A percentile compares a stretch with the other conserved stretches of the same genome.
These are phyloP conservation scores for Corylus avellana DNA, from an alignment of 306 rosid genomes.

Conservation along the genomic window DNA sequence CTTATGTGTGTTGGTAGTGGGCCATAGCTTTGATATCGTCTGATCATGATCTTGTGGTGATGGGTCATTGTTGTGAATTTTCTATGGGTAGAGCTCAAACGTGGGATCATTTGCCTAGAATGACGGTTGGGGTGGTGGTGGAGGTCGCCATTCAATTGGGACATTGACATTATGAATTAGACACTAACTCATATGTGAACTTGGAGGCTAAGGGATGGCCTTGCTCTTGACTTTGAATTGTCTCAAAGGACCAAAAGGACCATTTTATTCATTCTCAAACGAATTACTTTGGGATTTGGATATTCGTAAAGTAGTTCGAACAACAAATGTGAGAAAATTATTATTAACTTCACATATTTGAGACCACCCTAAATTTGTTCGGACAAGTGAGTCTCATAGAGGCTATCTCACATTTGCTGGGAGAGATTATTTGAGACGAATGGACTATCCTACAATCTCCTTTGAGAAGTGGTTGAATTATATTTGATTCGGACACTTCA, in stretches of 20 bases:
- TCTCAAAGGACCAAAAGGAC: conserved; percentile 21
- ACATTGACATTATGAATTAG: conserved; percentile 27
- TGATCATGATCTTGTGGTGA: conserved; percentile 39
- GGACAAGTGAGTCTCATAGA: too few relatives aligned
- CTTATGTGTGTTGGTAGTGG: conserved; percentile 20
- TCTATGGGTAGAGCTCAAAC: conserved; percentile 14
- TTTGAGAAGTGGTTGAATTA: too few relatives aligned
- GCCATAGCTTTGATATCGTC: conserved; percentile 26
- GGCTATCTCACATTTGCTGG: too few relatives aligned
- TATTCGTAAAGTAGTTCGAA: too few relatives aligned
- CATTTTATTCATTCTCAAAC: neutral
- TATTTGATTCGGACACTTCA: too few relatives aligned
- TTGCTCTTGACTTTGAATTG: neutral
- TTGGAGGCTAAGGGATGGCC: conserved; percentile 1
- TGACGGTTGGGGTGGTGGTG: conserved; percentile 53
- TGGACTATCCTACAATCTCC: too few relatives aligned
- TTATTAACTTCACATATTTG: too few relatives aligned
- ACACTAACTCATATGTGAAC: conserved; percentile 32
- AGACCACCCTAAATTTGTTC: too few relatives aligned
- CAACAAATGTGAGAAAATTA: too few relatives aligned
- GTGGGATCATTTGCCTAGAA: conserved; percentile 43
- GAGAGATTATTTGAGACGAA: too few relatives aligned
- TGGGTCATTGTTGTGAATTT: conserved; percentile 13
- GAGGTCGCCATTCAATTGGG: conserved; percentile 40
- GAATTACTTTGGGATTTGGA: too few relatives aligned